Conservation (phyloP, 176 grass and related monocot species). For the Rhynchospora breviuscula region DNA sequence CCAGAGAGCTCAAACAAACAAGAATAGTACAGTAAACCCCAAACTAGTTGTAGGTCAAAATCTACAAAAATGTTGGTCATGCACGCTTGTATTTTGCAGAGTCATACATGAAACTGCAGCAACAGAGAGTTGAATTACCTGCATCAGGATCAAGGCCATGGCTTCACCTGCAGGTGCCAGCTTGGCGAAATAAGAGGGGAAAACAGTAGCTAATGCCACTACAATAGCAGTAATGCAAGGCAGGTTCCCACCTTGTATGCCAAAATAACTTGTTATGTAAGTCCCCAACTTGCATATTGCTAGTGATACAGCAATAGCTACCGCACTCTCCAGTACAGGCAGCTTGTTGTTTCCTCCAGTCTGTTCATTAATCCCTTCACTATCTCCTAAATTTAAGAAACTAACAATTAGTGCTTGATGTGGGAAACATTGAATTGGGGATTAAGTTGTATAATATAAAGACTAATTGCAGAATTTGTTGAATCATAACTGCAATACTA, state of each 20-base stretch:
- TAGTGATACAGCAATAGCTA: constrained; percentile 42
- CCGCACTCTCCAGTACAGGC: constrained; percentile 50
- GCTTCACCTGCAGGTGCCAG: constrained; percentile 58
- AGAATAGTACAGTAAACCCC: neutral
- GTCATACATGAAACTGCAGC: neutral
- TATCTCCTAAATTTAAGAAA: constrained; percentile 23
- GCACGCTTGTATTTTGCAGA: neutral
- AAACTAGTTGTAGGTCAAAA: neutral
- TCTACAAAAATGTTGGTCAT: neutral
- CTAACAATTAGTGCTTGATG: neutral
- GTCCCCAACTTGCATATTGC: constrained; percentile 59
- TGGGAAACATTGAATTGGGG: neutral
- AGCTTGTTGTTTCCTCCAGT: constrained; percentile 37
- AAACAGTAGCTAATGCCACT: constrained; percentile 59
- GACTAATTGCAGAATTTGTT: neutral
- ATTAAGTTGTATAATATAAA: neutral
- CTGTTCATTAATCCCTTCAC: constrained; percentile 1
- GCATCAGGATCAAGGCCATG: constrained; percentile 64
- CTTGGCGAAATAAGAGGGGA: constrained; percentile 41
- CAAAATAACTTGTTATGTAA: constrained; percentile 35
- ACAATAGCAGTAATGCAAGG: constrained; percentile 68
- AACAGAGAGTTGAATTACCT: constrained; percentile 31
- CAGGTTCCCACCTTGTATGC: constrained; percentile 58
- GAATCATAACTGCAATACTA: neutral
- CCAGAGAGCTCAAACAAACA: neutral